Evolutionary conservation across 2,329 filamentous ascomycete species (phyloP), one percentile per base, ranked within the genome.

Genomic region (Aspergillus texensis): DNA sequence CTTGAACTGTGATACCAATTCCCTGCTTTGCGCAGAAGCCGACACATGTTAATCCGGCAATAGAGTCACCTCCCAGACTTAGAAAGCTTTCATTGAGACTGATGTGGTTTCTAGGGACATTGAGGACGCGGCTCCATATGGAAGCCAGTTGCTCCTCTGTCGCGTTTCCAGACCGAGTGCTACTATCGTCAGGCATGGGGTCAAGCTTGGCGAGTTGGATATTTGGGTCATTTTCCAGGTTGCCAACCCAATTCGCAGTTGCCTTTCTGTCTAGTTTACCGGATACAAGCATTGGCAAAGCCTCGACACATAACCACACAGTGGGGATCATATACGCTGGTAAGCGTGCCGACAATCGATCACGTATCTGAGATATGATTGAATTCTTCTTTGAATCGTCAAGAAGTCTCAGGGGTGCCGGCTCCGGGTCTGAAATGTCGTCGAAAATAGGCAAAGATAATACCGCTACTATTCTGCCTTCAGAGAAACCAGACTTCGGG

Each of bases 21-120:
- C 80, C 80, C 41, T 74, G 71, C 67, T 81, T 82, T 55, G 81
- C 81, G 64, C 80, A 83, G 41, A 81, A 75, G 2, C 79, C 79
- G 62, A 82, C 77, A 45, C 82, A 82, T 55, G 81, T 81, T 79
- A 84, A 84, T 0, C 82, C 81, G 46, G 81, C 82, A 60, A 84
- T 83, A 0, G 81, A 83, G 61, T 84, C 82, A 58, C 82, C 82
- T 39, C 82, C 81, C 2, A 83, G 67, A 12, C 75, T 79, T 4
- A 84, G 66, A 64, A 84, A 84, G 48, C 76, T 75, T 54, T 77
- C 71, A 21, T 75, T 66, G 41, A 77, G 30, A 32, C 72, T 71
- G n/a, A 80, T 73, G 14, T 73, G 72, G 16, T 61, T 66, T 12
- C 68, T 61, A 0, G 77, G 75, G 21, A 79, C 71, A 24, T 79